Evolutionary conservation across 352 stramenopile genomes (phyloP), one percentile per base, ranked within the genome.

Genomic region (Phytophthora crassamura): DNA sequence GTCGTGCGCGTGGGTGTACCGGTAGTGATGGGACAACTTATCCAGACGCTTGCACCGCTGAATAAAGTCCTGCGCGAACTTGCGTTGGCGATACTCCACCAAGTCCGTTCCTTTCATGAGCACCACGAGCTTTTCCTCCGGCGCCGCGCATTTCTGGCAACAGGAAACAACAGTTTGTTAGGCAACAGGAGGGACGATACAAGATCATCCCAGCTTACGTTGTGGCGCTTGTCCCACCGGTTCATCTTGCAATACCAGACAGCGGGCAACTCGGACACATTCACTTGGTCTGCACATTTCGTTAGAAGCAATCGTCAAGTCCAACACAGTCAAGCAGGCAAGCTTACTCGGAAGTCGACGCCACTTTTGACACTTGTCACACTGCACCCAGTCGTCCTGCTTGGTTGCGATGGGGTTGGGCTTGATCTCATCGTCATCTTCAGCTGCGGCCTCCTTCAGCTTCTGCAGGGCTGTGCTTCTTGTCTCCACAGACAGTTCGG

Each of bases 201-300:
- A 59, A 18, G 12, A 36, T 46, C n/a, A 9, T 22, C 30, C 41
- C 41, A 40, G 50, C 80, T 59, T 69, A 92, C 85, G 59, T 93
- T 94, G 57, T 84, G 86, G 28, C 70, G 75, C 52, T 91, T 89
- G 67, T 91, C 83, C 86, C 86, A 94, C 32, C 78, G 78, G 51
- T 94, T 94, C 86, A 94, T 93, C 70, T 90, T 90, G 80, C 86
- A 94, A 66, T 93, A 94, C 86, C 86, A 94, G 11, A 73, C 80
- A 14, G 82, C 78, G 15, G 86, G 86, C 15, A 94, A 68, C 50
- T 89, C 83, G 12, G 74, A 87, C 33, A 93, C 83, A 42, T 94
- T 89, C 14, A 94, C 84, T 45, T 90, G 80, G 47, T 91, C 86
- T 93, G 47, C n/a, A 46, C 6, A 38, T 22, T 18, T 38, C 40